phyloP scores from a whole-genome alignment of 1,139 yeast genomes.

The Meyerozyma athensensis region DNA sequence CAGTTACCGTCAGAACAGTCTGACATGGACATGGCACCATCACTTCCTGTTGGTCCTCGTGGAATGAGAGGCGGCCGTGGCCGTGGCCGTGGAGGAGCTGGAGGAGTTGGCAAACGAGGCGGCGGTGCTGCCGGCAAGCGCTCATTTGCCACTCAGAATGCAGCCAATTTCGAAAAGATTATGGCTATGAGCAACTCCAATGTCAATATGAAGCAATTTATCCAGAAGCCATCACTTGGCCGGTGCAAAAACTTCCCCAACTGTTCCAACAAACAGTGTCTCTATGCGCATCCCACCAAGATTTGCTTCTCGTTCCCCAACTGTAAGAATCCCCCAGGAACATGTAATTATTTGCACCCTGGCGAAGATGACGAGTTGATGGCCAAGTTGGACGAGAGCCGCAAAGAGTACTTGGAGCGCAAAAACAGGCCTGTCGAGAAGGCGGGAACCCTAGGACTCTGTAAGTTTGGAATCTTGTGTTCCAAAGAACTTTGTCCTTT shows the following conservation, averaged over 20 bases:
- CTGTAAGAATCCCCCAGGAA: slow-evolving; percentile 76
- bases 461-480: slow-evolving; percentile 75
- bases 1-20: slow-evolving; percentile 15
- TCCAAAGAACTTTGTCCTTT: slow-evolving; percentile 76
- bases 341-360: slow-evolving; percentile 79
- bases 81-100: slow-evolving; percentile 7
- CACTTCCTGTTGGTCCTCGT: slow-evolving; percentile 1
- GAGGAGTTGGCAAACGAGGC: slow-evolving; percentile 11
- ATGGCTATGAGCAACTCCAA: slow-evolving; percentile 29
- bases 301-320: slow-evolving; percentile 73
- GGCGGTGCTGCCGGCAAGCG: slow-evolving; percentile 14
- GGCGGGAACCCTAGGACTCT: slow-evolving; percentile 45
- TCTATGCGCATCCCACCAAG: slow-evolving; percentile 74
- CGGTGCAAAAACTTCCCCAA: slow-evolving; percentile 79
- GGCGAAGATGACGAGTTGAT: slow-evolving; percentile 74
- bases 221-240: slow-evolving; percentile 46
- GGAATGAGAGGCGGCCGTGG: not conserved
- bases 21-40: slow-evolving; percentile 3
- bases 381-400: slow-evolving; percentile 58
- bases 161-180: slow-evolving; percentile 38
- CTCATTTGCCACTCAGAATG: slow-evolving; percentile 31
- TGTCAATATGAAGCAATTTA: slow-evolving; percentile 16
- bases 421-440: slow-evolving; percentile 29
- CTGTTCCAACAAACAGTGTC: slow-evolving; percentile 65
- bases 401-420: slow-evolving; percentile 44